Conservation (phyloP, 2,329 filamentous ascomycete species). For the Apiospora pterosperma region DNA sequence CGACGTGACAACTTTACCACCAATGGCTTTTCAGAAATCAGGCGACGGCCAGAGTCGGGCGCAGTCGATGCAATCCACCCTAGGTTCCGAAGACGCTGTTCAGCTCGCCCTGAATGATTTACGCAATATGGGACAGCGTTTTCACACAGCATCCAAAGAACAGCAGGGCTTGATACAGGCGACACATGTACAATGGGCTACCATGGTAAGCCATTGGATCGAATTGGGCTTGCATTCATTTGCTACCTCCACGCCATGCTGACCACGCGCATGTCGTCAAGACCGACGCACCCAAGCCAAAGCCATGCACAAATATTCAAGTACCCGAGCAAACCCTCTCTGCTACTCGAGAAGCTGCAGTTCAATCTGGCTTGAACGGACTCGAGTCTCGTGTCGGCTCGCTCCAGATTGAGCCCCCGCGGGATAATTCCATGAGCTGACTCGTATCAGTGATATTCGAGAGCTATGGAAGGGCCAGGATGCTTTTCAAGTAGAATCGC, state of each 20-base stretch:
- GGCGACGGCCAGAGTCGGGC: no score
- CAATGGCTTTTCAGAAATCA: neutral
- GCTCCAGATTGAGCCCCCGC: neutral
- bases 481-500: no score
- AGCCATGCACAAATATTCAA: neutral
- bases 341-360: neutral
- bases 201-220: neutral
- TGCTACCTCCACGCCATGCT: neutral
- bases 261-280: neutral
- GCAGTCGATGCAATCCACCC: neutral
- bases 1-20: neutral
- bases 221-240: neutral
- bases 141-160: neutral
- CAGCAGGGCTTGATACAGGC: neutral
- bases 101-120: neutral
- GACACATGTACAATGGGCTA: neutral
- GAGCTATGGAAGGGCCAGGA: neutral
- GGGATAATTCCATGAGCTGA: neutral
- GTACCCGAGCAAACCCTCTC: neutral
- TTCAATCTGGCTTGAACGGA: neutral
- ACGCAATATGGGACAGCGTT: neutral
- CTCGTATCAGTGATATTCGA: neutral
- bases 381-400: neutral
- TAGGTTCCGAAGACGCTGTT: neutral
- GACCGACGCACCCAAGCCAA: neutral